Base-by-base conservation (phyloP, 1,284 basidiomycete species). In the Rhodotorula glutinis region DNA sequence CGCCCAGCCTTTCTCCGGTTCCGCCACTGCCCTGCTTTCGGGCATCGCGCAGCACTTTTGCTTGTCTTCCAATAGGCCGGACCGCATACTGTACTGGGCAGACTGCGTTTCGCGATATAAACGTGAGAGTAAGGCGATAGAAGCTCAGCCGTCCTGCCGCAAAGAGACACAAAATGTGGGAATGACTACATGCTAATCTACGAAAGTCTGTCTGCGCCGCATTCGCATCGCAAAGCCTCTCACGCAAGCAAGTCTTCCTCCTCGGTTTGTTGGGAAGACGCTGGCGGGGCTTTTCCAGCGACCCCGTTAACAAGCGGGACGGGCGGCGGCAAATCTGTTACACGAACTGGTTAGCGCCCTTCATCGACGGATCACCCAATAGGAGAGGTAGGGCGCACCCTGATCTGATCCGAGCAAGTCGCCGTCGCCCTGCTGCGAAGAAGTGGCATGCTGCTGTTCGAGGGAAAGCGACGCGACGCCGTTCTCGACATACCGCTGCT, bases 401-500 rank as follows among this genome's bases (percentile, higher is more conserved):
- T 60, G 55, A 25, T n/a, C 59, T 14, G 55, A 64, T 14, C 53
- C 61, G 13, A 63, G 23, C 33, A 63, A n/a, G 33, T 63, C 54
- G 25, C 47, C 61, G 4, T 63, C 51, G n/a, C 57, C 40, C 29
- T 61, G n/a, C 25, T 16, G n/a, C 25, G 49, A 23, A 17, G 14
- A 27, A n/a, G 11, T 25, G 43, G 44, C 41, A 27, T 62, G 44
- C 27, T 63, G 70, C 46, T 72, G 72, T 21, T 73, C 75, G 25
- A 80, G 75, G 33, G 73, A 72, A 56, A 81, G 57, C 27, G 78
- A 77, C 67, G 79, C 77, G 54, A 80, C 78, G 66, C 80, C 79
- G 49, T 79, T 52, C 40, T 33, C 25, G 10, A 49, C 78, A 29
- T 76, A 76, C 41, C 79, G 66, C 3, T 75, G 27, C 30, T 54